Evolutionary conservation across 2,329 filamentous ascomycete species (phyloP), one percentile per base, ranked within the genome.

Genomic region (Fusarium floridanum): DNA sequence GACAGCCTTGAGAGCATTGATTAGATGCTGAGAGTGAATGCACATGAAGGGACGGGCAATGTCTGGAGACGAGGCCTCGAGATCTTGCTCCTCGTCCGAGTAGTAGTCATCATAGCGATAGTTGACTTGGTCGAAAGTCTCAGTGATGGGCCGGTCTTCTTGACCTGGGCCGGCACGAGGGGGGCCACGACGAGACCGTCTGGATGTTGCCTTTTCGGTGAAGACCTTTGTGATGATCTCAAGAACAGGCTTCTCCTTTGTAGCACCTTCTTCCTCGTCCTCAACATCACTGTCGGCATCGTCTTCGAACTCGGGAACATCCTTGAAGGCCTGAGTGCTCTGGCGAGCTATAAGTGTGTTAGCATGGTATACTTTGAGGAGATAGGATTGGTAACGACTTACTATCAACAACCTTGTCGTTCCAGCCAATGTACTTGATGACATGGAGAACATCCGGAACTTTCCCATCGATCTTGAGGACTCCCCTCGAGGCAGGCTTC

Each of bases 1-100:
- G 6, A 88, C 83, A 14, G 87, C 86, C 32, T 80, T 81, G 6
- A 89, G 81, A 1, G 86, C 86, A 56, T 86, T 84, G 72, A 85
- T 83, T 34, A 90, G 82, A 66, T 86, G 79, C 34, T 78, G 68
- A 2, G 86, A 88, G 71, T 86, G 81, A 53, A 88, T 85, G 4
- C 82, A 60, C 85, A 88, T 87, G 63, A 79, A 74, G 0, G 83
- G 85, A 2, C 72, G 78, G 20, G 82, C 79, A 10, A 80, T 72
- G 20, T 81, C 79, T 36, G 78, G 70, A 29, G 78, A 55, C 14
- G 80, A 80, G 29, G 74, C 67, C 27, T 80, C 74, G 16, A 72
- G 62, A 17, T 76, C 77, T 12, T 70, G 73, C 8, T 77, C 75
- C 0, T 70, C 71, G 9, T 81, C 77, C 0, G 79, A 73, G 48